Conservation (phyloP, 768 basidiomycete genomes). For the Phylloporus sp. region DNA sequence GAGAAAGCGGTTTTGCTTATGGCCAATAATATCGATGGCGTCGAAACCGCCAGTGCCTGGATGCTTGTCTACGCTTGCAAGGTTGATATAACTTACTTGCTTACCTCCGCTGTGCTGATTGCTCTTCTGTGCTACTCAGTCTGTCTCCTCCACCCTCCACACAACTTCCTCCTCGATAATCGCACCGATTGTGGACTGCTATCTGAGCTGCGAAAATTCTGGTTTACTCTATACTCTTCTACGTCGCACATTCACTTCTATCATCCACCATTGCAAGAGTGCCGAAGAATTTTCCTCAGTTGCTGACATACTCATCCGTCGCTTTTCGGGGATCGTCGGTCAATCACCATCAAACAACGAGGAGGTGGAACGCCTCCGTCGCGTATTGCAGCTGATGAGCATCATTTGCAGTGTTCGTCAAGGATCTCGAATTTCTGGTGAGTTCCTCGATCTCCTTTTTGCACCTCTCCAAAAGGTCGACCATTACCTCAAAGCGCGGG, state of each 20-base stretch:
- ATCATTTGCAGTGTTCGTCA: slow-evolving; percentile 62
- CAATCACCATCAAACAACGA: slow-evolving; percentile 2
- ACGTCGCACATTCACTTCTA: slow-evolving; percentile 70
- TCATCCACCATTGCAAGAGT: slow-evolving; percentile 78
- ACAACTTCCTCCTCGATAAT: slow-evolving; percentile 67
- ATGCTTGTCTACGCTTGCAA: slow-evolving; percentile 76
- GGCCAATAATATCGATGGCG: slow-evolving; percentile 42
- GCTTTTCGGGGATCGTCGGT: slow-evolving; percentile 26
- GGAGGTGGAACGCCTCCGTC: slow-evolving; percentile 40
- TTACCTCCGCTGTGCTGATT: neutral
- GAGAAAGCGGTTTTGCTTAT: slow-evolving; percentile 56
- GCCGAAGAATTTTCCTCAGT: slow-evolving; percentile 60
- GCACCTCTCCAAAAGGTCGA: neutral
- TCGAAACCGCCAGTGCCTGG: slow-evolving; percentile 71
- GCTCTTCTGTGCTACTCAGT: slow-evolving; percentile 37
- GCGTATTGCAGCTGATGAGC: slow-evolving; percentile 53
- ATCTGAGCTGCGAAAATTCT: slow-evolving; percentile 42
- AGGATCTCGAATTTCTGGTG: slow-evolving; percentile 65
- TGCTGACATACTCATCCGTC: slow-evolving; percentile 48
- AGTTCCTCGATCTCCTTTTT: slow-evolving; percentile 19
- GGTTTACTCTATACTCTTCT: slow-evolving; percentile 51
- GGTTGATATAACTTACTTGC: slow-evolving; percentile 35
- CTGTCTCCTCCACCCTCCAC: slow-evolving; percentile 80
- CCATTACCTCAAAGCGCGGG: slow-evolving; percentile 27
- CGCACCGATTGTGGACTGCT: slow-evolving; percentile 49